A percentile compares a stretch with the other conserved stretches of the same genome.
These are phyloP conservation scores for Backusella australiensis DNA, from an alignment of 192 early-diverging fungal species.

Conservation along the genomic window DNA sequence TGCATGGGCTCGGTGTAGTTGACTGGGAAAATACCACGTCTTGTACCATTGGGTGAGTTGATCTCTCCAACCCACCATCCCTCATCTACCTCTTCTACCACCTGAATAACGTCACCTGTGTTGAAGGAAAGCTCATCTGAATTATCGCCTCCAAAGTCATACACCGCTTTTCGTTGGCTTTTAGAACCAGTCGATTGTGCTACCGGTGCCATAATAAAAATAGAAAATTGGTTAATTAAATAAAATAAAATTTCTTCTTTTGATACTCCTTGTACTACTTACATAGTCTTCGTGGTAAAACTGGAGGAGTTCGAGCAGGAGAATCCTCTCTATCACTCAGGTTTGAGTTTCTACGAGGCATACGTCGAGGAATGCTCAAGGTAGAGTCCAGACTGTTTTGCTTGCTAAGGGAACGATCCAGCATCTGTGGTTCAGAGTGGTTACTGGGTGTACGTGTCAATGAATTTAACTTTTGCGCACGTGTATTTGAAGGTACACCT, in stretches of 20 bases:
- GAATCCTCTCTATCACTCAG: slow-evolving; percentile 5
- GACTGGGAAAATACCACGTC: slow-evolving; percentile 85
- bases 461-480: slow-evolving; percentile 6
- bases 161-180: slow-evolving; percentile 72
- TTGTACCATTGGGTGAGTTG: slow-evolving; percentile 36
- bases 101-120: slow-evolving; percentile 84
- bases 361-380: not conserved
- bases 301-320: not conserved
- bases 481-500: slow-evolving; percentile 1
- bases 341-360: slow-evolving; percentile 2
- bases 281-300: slow-evolving; percentile 21
- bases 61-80: slow-evolving; percentile 95
- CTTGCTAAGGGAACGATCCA: not conserved
- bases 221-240: not conserved
- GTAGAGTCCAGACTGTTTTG: not conserved
- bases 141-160: slow-evolving; percentile 80
- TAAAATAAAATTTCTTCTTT: not conserved
- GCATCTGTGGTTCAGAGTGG: not conserved
- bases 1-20: slow-evolving; percentile 79
- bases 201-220: slow-evolving; percentile 11
- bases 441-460: not conserved
- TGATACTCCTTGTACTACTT: not conserved
- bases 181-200: slow-evolving; percentile 26
- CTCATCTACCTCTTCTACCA: slow-evolving; percentile 85
- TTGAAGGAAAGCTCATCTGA: slow-evolving; percentile 80